Evolutionary conservation across 192 early-diverging fungal species (phyloP).

Genomic region (Funneliformis mosseae): DNA sequence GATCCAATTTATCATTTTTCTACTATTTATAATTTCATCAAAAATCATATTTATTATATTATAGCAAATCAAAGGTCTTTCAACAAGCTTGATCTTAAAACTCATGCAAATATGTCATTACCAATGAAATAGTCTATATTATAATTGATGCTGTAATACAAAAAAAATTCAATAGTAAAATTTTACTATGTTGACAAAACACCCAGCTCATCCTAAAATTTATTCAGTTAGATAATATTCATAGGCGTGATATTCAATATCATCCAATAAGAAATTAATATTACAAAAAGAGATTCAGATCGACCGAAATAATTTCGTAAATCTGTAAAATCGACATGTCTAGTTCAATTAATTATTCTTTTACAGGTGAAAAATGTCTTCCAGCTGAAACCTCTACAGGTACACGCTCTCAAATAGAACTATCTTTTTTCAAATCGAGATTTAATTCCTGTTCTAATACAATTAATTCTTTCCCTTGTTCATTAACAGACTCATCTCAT

Average conservation of each 20-base stretch:
- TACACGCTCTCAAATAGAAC: background rate
- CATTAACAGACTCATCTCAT: no score
- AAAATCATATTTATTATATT: background rate
- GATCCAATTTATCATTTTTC: background rate
- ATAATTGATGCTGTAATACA: no score
- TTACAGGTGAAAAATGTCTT: background rate
- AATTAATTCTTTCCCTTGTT: no score
- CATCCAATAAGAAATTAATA: no score
- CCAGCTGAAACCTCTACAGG: background rate
- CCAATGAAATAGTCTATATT: background rate
- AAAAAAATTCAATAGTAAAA: no score
- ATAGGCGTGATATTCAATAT: no score
- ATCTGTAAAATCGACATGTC: background rate
- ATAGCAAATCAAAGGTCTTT: background rate
- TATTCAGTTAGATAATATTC: no score
- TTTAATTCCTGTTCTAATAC: no score
- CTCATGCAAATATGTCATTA: background rate
- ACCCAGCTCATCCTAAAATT: no score
- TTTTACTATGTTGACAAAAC: no score
- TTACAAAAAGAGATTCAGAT: no score
- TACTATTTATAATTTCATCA: background rate
- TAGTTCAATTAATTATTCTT: background rate
- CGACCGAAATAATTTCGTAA: no score
- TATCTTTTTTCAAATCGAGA: background rate
- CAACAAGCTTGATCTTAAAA: background rate